Evolutionary conservation across 257 asterid genomes (phyloP), one percentile per base, ranked within the genome.

Genomic region (Solanum chilense): DNA sequence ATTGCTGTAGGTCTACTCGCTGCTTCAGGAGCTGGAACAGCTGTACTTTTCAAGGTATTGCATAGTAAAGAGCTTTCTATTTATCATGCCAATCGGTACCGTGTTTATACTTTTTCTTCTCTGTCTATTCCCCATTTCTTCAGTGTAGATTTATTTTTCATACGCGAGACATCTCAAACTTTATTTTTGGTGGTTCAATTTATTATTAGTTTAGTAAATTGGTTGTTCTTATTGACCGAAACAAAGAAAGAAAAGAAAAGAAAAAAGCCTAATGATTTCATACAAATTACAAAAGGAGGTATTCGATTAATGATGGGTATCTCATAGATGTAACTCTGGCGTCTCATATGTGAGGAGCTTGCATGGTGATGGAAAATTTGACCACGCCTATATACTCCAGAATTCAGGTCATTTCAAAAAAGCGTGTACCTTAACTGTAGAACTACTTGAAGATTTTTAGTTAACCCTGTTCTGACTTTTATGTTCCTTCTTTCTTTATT

Each of bases 21-120:
- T 88, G 94, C 84, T 86, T 93, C 99, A 29, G 99, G 99, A 86
- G 95, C 96, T 87, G 98, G 99, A 90, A 92, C 98, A 70, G 95
- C 93, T 60, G 92, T 96, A 47, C 89, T 94, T 90, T 87, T 96
- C 90, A 95, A 96, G 99, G 99, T 97, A 92, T 87, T 85, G 42
- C 47, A 39, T 86, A 37, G 20, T 52, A 33, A n/a, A 83, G 31
- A 82, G 45, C 69, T 82, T 52, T 39, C 37, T 11, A n/a, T 56
- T 84, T 83, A 49, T 44, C 80, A 39, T 74, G 47, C 77, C 18
- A 52, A 42, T 71, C 73, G 27, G 33, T 33, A 41, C 4, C 56
- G 52, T n/a, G 7, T n/a, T 52, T 52, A n/a, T 52, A 52, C 62
- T 52, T 52, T 52, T 52, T 52, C 62, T 52, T 52, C n/a, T 52